Conservation (phyloP, 495 filamentous ascomycete genomes). For the Apodospora peruviana region DNA sequence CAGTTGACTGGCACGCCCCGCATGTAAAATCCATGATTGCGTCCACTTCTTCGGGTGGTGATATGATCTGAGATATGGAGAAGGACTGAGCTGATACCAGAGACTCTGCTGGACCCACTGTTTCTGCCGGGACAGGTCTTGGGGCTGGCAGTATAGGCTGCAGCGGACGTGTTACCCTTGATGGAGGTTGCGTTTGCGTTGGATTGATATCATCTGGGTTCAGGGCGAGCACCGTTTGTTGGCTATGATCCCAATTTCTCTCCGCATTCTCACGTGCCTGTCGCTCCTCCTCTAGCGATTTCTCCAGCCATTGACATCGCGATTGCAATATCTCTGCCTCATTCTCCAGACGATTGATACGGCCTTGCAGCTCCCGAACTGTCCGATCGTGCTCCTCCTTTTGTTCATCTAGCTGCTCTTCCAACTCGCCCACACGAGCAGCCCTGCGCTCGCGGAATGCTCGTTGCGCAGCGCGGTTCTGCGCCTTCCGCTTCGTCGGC, state of each 20-base stretch:
- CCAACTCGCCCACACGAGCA: slow-evolving; percentile 77
- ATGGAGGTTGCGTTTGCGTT: slow-evolving; percentile 12
- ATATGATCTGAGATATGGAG: slow-evolving; percentile 44
- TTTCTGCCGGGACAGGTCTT: slow-evolving; percentile 1
- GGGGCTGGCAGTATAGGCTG: slow-evolving; percentile 14
- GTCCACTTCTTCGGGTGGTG: slow-evolving; percentile 34
- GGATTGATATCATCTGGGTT: background rate
- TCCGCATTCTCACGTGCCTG: slow-evolving; percentile 16
- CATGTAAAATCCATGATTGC: slow-evolving; percentile 33
- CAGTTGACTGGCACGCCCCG: slow-evolving; percentile 44
- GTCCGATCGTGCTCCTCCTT: slow-evolving; percentile 42
- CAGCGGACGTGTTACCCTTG: slow-evolving; percentile 11
- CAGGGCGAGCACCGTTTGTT: slow-evolving; percentile 8
- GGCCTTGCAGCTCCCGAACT: slow-evolving; percentile 41
- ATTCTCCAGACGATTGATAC: slow-evolving; percentile 37
- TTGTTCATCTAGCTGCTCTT: slow-evolving; percentile 70
- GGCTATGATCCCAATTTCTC: slow-evolving; percentile 15
- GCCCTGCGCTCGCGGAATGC: slow-evolving; percentile 85
- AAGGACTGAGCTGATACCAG: slow-evolving; percentile 28
- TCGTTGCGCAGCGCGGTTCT: slow-evolving; percentile 88
- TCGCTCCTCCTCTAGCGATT: slow-evolving; percentile 37
- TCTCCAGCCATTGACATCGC: slow-evolving; percentile 37
- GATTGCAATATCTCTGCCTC: slow-evolving; percentile 40
- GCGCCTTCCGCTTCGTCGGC: slow-evolving; percentile 85
- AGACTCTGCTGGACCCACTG: slow-evolving; percentile 17